phyloP scores from a whole-genome alignment of 1,284 basidiomycete species.

The Apiotrichum gamsii region DNA sequence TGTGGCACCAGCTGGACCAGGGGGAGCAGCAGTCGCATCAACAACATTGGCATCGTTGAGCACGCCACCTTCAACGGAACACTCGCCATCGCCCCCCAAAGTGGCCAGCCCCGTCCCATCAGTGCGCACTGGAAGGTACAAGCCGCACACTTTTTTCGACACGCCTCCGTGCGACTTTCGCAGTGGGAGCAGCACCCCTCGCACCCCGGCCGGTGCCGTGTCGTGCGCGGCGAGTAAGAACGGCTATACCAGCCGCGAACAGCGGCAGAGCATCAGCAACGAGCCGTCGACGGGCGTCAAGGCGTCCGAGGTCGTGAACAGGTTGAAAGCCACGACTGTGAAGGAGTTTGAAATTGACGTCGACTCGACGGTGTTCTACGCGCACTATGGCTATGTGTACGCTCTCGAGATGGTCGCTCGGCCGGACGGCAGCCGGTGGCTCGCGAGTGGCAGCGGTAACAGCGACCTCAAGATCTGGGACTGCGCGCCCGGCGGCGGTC shows the following conservation, averaged over 20 bases:
- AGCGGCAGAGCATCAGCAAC: not conserved
- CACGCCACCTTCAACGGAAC: no score
- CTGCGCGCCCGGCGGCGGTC: slow-evolving; percentile 49
- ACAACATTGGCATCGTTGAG: no score
- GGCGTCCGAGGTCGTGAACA: slow-evolving; percentile 13
- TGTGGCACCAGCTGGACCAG: no score
- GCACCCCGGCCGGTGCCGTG: slow-evolving; percentile 7
- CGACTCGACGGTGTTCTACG: slow-evolving; percentile 69
- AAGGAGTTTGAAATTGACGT: slow-evolving; percentile 54
- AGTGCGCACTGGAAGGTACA: slow-evolving; percentile 31
- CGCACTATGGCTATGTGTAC: slow-evolving; percentile 92
- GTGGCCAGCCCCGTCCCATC: not conserved
- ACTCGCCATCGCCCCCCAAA: not conserved
- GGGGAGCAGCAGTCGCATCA: no score
- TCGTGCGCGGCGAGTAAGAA: slow-evolving; percentile 10
- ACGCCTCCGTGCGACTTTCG: slow-evolving; percentile 25
- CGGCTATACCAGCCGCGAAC: no score
- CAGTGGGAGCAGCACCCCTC: slow-evolving; percentile 30
- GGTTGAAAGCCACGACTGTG: slow-evolving; percentile 11
- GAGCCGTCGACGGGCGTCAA: slow-evolving; percentile 10
- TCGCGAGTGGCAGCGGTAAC: slow-evolving; percentile 81
- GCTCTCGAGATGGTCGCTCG: slow-evolving; percentile 60
- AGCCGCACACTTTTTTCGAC: slow-evolving; percentile 42
- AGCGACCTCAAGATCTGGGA: slow-evolving; percentile 86
- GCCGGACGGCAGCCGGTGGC: slow-evolving; percentile 51